Percentiles rank a stretch among this genome's conserved stretches.
phyloP scores from a whole-genome alignment of 2,329 filamentous ascomycete species.

The Pleomassaria siparia region DNA sequence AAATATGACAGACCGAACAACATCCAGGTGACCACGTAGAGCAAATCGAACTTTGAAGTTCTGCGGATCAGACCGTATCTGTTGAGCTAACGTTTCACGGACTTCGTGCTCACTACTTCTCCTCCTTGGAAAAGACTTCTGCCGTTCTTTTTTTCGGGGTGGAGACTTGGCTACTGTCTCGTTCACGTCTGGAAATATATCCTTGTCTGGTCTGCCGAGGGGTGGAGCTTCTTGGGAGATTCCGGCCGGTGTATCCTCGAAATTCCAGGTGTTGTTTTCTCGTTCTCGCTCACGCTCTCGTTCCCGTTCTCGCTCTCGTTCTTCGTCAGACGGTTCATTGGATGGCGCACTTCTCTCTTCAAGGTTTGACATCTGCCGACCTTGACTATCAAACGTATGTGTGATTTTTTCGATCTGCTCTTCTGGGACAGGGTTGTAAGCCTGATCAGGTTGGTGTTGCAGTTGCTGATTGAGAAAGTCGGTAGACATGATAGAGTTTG shows the following conservation, averaged over 20 bases:
- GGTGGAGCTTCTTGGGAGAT: conserved; percentile 55
- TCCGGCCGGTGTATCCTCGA: conserved; percentile 74
- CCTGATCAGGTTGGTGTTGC: conserved; percentile 41
- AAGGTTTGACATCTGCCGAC: conserved; percentile 51
- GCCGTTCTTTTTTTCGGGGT: conserved; percentile 61
- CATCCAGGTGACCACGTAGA: conserved; percentile 87
- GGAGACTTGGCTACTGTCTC: conserved; percentile 82
- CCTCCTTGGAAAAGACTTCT: conserved; percentile 68
- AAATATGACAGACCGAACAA: conserved; percentile 92
- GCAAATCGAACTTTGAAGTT: conserved; percentile 94
- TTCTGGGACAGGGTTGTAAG: conserved; percentile 49
- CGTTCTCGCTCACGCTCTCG: no score
- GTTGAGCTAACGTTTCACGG: conserved; percentile 47
- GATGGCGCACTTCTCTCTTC: conserved; percentile 43
- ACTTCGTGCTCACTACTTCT: conserved; percentile 66
- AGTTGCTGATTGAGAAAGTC: conserved; percentile 43
- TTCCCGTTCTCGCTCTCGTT: no score
- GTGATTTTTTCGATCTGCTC: conserved; percentile 61
- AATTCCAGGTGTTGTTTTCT: conserved; percentile 97
- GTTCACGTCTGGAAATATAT: conserved; percentile 87
- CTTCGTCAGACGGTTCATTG: conserved; percentile 50
- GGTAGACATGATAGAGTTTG: conserved; percentile 31
- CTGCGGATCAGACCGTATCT: conserved; percentile 64
- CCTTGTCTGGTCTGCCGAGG: conserved; percentile 75
- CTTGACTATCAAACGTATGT: conserved; percentile 61